Evolutionary conservation across 2,329 filamentous ascomycete genomes (phyloP).

Genomic region (Mycosphaerella arachidis): DNA sequence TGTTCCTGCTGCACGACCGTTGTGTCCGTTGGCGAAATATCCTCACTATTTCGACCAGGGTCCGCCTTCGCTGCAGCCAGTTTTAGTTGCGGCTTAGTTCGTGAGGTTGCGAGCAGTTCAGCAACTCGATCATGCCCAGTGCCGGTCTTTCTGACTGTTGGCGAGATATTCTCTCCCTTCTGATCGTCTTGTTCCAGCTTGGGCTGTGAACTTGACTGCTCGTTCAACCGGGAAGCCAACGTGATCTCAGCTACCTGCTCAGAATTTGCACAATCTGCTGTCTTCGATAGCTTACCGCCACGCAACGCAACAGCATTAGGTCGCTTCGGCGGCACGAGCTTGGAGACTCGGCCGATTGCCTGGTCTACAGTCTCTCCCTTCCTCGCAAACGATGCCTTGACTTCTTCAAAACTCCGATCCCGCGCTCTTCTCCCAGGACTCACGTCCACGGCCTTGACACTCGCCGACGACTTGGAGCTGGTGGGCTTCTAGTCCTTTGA

Average conservation of each 20-base stretch:
- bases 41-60: neutral
- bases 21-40: neutral
- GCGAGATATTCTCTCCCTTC: neutral
- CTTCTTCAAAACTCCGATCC: slow-evolving; percentile 7
- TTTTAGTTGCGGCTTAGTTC: neutral
- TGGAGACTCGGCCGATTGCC: slow-evolving; percentile 16
- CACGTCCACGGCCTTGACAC: slow-evolving; percentile 3
- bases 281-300: neutral
- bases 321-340: slow-evolving; percentile 10
- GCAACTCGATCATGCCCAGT: neutral
- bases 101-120: neutral
- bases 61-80: neutral
- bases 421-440: slow-evolving; percentile 2
- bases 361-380: slow-evolving; percentile 14
- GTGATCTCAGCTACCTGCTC: neutral
- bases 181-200: neutral
- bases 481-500: slow-evolving; percentile 15
- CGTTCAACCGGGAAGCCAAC: neutral
- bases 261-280: neutral
- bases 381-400: slow-evolving; percentile 14
- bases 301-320: neutral
- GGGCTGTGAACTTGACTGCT: neutral
- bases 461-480: slow-evolving; percentile 14
- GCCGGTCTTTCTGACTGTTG: neutral
- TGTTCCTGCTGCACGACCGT: neutral